phyloP scores from a whole-genome alignment of 1,284 basidiomycete species.

The Mycena citricolor region DNA sequence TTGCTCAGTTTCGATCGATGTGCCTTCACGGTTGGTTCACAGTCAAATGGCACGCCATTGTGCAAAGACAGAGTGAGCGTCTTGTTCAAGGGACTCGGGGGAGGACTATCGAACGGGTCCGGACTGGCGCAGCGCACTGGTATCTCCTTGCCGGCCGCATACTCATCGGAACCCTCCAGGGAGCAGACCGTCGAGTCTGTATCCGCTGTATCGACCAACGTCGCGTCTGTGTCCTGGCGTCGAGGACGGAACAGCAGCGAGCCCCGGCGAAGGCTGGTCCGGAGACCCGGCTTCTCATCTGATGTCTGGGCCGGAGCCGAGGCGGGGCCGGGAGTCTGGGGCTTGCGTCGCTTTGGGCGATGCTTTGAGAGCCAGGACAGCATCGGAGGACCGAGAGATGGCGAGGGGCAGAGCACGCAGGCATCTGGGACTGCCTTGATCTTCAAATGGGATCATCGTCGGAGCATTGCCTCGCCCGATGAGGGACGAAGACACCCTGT shows the following conservation, averaged over 20 bases:
- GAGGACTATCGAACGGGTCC: conserved; percentile 17
- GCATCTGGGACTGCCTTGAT: conserved; percentile 1
- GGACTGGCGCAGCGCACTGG: conserved; percentile 19
- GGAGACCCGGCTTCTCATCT: conserved; percentile 1
- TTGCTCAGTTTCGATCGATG: conserved; percentile 17
- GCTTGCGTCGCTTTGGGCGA: conserved; percentile 17
- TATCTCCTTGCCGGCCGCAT: no score
- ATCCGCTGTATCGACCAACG: conserved; percentile 18
- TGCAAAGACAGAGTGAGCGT: conserved; percentile 19
- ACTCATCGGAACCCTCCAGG: conserved; percentile 14
- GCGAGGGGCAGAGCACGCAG: background rate
- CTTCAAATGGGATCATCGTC: background rate
- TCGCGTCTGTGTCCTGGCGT: conserved; percentile 16
- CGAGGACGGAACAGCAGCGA: conserved; percentile 7
- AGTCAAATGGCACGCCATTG: conserved; percentile 15
- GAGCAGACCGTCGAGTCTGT: conserved; percentile 9
- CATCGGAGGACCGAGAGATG: conserved; percentile 19
- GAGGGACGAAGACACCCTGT: no score
- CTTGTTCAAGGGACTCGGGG: conserved; percentile 8
- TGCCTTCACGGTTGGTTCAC: conserved; percentile 10
- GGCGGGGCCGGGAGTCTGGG: conserved; percentile 4
- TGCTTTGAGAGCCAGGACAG: conserved; percentile 21
- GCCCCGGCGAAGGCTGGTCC: conserved; percentile 7
- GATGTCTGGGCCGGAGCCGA: background rate
- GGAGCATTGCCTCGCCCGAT: conserved; percentile 10